Conservation (phyloP, 495 filamentous ascomycete genomes). For the Neurospora sp. region DNA sequence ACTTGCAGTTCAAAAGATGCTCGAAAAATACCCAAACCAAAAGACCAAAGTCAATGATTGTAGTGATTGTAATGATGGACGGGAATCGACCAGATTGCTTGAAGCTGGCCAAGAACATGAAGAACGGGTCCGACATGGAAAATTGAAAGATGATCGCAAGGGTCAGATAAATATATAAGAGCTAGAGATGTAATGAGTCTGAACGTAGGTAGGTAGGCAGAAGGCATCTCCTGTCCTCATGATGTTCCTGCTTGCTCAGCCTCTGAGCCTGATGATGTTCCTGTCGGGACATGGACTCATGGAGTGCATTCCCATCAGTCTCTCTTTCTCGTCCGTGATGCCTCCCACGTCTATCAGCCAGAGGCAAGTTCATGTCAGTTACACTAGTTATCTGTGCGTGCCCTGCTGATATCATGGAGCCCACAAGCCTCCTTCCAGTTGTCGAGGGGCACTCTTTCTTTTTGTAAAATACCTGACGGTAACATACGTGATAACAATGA, state of each 20-base stretch:
- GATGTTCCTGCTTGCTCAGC: not conserved
- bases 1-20: not conserved
- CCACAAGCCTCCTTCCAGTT: not conserved
- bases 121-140: not conserved
- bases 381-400: not conserved
- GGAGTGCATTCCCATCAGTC: not conserved
- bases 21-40: not conserved
- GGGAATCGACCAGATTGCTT: not conserved
- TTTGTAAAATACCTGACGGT: not conserved
- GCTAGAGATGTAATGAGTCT: not conserved
- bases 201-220: not conserved
- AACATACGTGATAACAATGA: not conserved
- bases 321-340: not conserved
- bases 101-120: not conserved
- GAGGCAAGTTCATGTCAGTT: not conserved
- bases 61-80: not conserved
- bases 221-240: not conserved
- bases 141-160: not conserved
- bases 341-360: not conserved
- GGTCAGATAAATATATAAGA: not conserved
- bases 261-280: not conserved
- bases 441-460: not conserved
- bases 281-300: not conserved
- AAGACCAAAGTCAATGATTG: not conserved
- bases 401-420: not conserved